Evolutionary conservation across 768 basidiomycete genomes (phyloP), one percentile per base, ranked within the genome.

Genomic region (Hericium erinaceus): DNA sequence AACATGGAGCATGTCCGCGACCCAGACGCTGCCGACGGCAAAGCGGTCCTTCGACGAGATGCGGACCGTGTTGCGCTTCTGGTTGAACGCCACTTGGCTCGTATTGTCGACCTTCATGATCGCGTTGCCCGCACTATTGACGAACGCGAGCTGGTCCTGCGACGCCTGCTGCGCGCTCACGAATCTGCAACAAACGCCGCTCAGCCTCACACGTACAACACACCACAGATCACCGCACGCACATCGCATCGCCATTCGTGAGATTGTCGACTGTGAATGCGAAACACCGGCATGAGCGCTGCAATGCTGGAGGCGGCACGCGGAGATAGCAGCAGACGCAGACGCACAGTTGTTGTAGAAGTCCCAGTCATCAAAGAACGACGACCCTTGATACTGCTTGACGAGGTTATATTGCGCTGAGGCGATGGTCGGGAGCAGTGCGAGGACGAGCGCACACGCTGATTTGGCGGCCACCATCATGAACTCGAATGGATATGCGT

Each of bases 51-150:
- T 76, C 16, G 77, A 76, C 5, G 81, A 68, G 51, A 89, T 81
- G n/a, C 85, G 77, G 10, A 89, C 80, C 0, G 81, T 79, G 65
- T 87, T 84, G 60, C 88, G 77, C 65, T 87, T 86, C 41, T 82
- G 60, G 60, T 79, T 77, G 61, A 58, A 64, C 16, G 67, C 67
- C 16, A 87, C 78, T 1, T 65, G 73, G 1, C 83, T 75, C 28
- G 77, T 80, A 66, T 89, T 89, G 71, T 90, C 89, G 12, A 90
- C 87, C 64, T 78, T 80, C 65, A 91, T 85, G 64, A 91, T 81
- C 1, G 87, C 88, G 59, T 85, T 85, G 13, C 83, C 84, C 3
- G 86, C 84, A 16, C 73, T 61, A 8, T 90, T 84, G 46, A 87
- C 77, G 64, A 77, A 87, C 1, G 84, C 79, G 39, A 89, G 80